Evolutionary conservation across 805 yeast genomes (phyloP), one percentile per base, ranked within the genome.

Genomic region (Starmera caribaea): DNA sequence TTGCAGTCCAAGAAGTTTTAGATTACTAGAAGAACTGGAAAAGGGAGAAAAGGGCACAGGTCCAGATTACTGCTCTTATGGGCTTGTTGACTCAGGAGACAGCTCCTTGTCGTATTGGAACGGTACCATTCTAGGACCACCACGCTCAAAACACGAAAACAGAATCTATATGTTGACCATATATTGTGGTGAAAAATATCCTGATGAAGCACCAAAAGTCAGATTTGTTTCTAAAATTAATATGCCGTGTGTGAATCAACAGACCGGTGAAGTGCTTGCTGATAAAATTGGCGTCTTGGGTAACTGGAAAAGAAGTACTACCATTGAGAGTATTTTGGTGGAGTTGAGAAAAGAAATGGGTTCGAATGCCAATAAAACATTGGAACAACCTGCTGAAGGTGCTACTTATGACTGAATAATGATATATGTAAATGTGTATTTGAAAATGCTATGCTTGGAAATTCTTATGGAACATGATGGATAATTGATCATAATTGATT

Each of bases 21-120:
- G 95, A 58, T 75, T 92, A 29, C 72, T 92, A 45, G 99, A 92
- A 64, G 99, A 92, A 65, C 71, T 92, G 48, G 99, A 94, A 61
- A 90, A 90, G 54, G 98, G 98, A 37, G 99, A 92, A 58, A 92
- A 92, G 61, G 99, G 98, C 16, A 69, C 85, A 36, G 97, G 97
- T 16, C 92, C 97, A 21, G 97, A 92, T 61, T 84, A 95, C 13
- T 89, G 96, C 59, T 90, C 97, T 16, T 87, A 92, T 54, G 99
- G 99, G 0, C 71, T 92, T 36, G 79, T 86, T 17, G 90, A 86
- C 53, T 79, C 82, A 45, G 95, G 85, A 53, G 99, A 92, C 58
- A 85, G 89, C 49, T 68, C 88, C 38, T 86, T 92, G 95, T 83
- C 95, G 10, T 64, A 81, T 53, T 92, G 99, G 99, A 92, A 89